Evolutionary conservation across 2,329 filamentous ascomycete genomes (phyloP), one percentile per base, ranked within the genome.

Genomic region (Clonostachys solani): DNA sequence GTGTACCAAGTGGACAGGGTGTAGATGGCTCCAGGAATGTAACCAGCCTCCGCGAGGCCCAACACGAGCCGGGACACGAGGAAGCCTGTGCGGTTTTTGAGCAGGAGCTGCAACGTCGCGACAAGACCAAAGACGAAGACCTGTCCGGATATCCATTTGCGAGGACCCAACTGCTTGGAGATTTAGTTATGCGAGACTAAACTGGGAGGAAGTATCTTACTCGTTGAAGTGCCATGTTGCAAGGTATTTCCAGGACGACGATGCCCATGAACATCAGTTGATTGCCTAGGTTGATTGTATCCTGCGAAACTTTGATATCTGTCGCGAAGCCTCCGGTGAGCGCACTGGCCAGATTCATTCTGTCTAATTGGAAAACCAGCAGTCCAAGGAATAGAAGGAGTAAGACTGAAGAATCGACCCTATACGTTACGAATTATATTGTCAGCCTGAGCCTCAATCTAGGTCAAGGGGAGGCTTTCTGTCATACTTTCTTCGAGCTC

Each of bases 1-100:
- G 82, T 87, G 53, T 88, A 87, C 80, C 83, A 86, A 44, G 65
- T 67, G 6, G 64, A 68, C 8, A 85, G 67, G 48, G 78, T 81
- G 63, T 79, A 84, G 15, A 83, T 47, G 17, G 54, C 54, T 1
- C 73, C 74, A 0, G 75, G 75, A 17, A 77, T 78, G 46, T 75
- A 79, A 1, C 75, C 75, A 0, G 74, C 69, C 54, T 79, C 75
- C 9, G 68, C 65, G 33, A 78, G 58, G 0, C 74, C 74, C 6
- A 78, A 64, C 16, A 76, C 54, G 1, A 70, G 47, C 9, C 75
- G 64, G 1, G 68, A 66, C 3, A 67, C 55, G 2, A 78, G 61
- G 47, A 74, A 78, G 2, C 73, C 72, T 2, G 60, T 61, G 16
- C 66, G 64, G 46, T 72, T 65, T 2, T 53, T 60, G 33, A 76